Evolutionary conservation across 805 yeast species (phyloP).

Genomic region (Tanozyma kutaoensis): DNA sequence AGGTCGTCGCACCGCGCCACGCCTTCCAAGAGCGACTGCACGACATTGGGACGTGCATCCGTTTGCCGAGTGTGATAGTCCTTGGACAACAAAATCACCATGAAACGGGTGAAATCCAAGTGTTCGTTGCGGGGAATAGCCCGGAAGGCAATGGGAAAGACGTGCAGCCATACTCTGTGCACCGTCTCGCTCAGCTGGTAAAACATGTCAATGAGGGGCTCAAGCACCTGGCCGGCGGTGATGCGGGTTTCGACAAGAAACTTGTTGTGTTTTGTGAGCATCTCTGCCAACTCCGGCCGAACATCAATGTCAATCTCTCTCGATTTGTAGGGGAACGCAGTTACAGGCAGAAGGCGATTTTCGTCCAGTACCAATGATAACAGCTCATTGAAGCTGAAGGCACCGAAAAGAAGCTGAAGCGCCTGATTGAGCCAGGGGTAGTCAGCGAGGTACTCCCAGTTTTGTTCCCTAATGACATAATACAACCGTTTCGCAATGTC

Average conservation of each 20-base stretch:
- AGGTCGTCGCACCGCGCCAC: conserved; percentile 58
- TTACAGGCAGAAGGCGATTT: conserved; percentile 39
- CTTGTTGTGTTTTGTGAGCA: conserved; percentile 14
- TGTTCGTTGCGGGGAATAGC: conserved; percentile 70
- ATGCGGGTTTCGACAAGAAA: conserved; percentile 17
- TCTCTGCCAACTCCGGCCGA: conserved; percentile 7
- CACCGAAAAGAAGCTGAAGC: conserved; percentile 68
- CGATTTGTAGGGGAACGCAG: conserved; percentile 19
- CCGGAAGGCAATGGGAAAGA: conserved; percentile 71
- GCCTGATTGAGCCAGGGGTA: conserved; percentile 95
- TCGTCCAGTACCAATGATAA: conserved; percentile 37
- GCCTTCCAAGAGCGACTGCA: conserved; percentile 75
- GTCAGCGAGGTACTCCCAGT: conserved; percentile 92
- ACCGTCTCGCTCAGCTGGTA: conserved; percentile 72
- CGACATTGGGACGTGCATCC: conserved; percentile 74
- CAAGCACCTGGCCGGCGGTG: conserved; percentile 48
- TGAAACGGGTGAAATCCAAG: conserved; percentile 69
- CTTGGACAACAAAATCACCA: conserved; percentile 69
- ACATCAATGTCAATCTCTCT: conserved; percentile 4
- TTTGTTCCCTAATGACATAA: conserved; percentile 87
- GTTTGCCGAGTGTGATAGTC: conserved; percentile 91
- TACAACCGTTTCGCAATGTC: conserved; percentile 69
- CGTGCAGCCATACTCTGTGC: conserved; percentile 68
- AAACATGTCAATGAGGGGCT: conserved; percentile 68
- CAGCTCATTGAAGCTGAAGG: conserved; percentile 42